These are phyloP conservation scores for Stevia rebaudiana DNA, from an alignment of 140 eudicot species.

Conservation along the genomic window DNA sequence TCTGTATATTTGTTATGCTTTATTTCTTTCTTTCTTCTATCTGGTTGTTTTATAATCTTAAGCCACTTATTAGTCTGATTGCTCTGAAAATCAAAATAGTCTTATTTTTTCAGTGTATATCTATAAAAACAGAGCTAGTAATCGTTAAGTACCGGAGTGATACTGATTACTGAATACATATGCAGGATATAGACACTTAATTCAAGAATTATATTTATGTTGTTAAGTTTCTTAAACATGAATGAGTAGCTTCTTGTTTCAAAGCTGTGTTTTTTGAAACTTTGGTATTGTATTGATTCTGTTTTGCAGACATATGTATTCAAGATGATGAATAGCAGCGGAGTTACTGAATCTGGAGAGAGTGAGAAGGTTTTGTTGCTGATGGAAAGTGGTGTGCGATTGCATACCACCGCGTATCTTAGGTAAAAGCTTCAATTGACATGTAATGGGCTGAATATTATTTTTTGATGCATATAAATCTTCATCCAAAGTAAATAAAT, in stretches of 20 bases:
- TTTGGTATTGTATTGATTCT: not conserved
- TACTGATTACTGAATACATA: conserved; percentile 11
- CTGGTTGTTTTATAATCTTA: no score
- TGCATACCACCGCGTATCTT: conserved; percentile 86
- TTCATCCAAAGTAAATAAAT: not conserved
- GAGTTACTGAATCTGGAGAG: conserved; percentile 95
- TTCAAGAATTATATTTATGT: not conserved
- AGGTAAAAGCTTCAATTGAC: conserved; percentile 38
- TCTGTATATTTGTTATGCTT: no score
- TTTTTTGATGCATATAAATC: not conserved
- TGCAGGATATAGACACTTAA: conserved; percentile 1
- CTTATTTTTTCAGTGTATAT: not conserved
- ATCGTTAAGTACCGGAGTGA: not conserved
- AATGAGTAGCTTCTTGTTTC: not conserved
- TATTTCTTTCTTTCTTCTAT: no score
- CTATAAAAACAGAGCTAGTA: not conserved
- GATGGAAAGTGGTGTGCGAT: conserved; percentile 94
- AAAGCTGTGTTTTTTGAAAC: conserved; percentile 7
- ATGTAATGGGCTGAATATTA: not conserved
- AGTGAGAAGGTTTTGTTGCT: conserved; percentile 92
- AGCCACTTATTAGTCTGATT: no score
- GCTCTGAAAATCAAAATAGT: not conserved
- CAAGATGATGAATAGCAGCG: conserved; percentile 97
- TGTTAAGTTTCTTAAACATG: not conserved
- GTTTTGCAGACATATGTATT: conserved; percentile 80